Evolutionary conservation across 192 early-diverging fungal genomes (phyloP).

Genomic region (Entomortierella lignicola): DNA sequence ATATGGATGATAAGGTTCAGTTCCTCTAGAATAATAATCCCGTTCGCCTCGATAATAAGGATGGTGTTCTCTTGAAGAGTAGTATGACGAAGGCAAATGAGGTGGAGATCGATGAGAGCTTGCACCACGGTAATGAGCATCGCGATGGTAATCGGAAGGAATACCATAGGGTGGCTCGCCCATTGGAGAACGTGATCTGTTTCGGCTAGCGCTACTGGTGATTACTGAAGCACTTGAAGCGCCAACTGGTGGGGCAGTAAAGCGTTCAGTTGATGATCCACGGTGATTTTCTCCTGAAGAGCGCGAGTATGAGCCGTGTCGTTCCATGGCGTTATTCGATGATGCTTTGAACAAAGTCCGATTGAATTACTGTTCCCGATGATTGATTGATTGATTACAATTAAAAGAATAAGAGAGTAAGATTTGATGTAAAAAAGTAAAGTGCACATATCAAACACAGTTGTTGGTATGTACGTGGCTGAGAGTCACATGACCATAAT

Average conservation of each 20-base stretch:
- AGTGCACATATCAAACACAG: no score
- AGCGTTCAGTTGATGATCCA: conserved; percentile 42
- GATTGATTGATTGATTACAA: no score
- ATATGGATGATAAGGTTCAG: conserved; percentile 44
- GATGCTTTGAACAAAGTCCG: not conserved
- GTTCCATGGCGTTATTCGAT: conserved; percentile 33
- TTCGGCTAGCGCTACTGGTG: not conserved
- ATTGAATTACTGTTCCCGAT: no score
- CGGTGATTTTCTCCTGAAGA: conserved; percentile 41
- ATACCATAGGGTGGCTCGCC: conserved; percentile 22
- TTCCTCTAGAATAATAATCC: conserved; percentile 44
- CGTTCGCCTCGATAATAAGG: conserved; percentile 43
- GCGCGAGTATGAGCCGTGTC: conserved; percentile 50
- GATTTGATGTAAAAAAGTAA: no score
- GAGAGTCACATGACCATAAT: no score
- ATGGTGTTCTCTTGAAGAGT: conserved; percentile 42
- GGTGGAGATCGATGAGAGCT: conserved; percentile 45
- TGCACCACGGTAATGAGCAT: conserved; percentile 24
- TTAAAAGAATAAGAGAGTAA: no score
- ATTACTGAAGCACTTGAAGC: conserved; percentile 1
- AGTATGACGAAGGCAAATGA: conserved; percentile 38
- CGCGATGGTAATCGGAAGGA: conserved; percentile 41
- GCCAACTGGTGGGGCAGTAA: conserved; percentile 18
- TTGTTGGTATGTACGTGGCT: no score
- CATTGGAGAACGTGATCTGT: conserved; percentile 43